Conservation (phyloP, 1,139 yeast genomes). For the Tardiomyces depauwii region DNA sequence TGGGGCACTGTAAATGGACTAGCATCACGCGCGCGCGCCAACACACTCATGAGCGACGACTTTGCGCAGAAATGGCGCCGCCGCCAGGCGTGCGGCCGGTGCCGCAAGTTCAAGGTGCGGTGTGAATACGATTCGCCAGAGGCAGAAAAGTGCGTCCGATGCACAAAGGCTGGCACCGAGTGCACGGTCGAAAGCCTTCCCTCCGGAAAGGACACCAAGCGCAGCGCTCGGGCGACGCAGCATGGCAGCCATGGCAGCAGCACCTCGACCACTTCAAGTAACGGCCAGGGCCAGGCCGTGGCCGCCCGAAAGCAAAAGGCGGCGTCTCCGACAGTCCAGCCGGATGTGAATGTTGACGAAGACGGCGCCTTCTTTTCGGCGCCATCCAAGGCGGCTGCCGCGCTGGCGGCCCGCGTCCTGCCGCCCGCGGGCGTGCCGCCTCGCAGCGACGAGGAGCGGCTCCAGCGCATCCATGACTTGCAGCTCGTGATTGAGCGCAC, state of each 20-base stretch:
- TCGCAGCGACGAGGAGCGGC: not conserved
- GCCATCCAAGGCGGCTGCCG: not conserved
- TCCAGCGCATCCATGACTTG: not conserved
- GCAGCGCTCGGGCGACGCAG: no score
- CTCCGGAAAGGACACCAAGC: not conserved
- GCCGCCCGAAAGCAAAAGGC: not conserved
- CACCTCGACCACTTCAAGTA: not conserved
- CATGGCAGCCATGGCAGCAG: not conserved
- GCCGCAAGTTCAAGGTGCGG: slow-evolving; percentile 16
- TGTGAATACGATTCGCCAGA: slow-evolving; percentile 16
- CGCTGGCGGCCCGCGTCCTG: not conserved
- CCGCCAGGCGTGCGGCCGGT: slow-evolving; percentile 15
- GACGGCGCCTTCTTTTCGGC: not conserved
- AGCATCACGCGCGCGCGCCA: not conserved
- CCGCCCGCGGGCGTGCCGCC: not conserved
- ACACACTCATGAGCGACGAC: not conserved
- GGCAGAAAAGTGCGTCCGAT: slow-evolving; percentile 11
- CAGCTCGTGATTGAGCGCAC: not conserved
- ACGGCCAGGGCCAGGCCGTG: not conserved
- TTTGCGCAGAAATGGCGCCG: slow-evolving; percentile 12
- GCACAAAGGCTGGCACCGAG: slow-evolving; percentile 9
- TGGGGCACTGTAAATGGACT: not conserved
- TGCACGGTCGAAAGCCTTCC: slow-evolving; percentile 6
- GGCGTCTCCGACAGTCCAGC: not conserved
- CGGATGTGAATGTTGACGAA: not conserved